Evolutionary conservation across 495 filamentous ascomycete genomes (phyloP).

Genomic region (Penicillium antarcticum): DNA sequence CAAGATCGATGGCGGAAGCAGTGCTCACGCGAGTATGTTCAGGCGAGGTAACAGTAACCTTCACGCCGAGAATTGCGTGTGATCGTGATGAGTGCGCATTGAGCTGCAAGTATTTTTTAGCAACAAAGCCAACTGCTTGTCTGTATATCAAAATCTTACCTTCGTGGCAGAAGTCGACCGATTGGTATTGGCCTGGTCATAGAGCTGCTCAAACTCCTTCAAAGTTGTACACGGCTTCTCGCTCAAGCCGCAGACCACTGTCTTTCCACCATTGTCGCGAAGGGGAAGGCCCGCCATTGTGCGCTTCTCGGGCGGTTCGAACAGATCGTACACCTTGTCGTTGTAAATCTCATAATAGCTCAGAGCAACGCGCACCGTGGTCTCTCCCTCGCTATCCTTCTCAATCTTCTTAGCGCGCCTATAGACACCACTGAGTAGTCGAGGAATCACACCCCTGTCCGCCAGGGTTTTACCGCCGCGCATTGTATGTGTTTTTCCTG

Average conservation of each 20-base stretch:
- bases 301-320: slow-evolving; percentile 87
- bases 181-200: slow-evolving; percentile 93
- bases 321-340: slow-evolving; percentile 90
- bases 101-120: slow-evolving; percentile 41
- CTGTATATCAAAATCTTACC: slow-evolving; percentile 27
- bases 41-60: slow-evolving; percentile 70
- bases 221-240: slow-evolving; percentile 80
- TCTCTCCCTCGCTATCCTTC: slow-evolving; percentile 76
- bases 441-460: slow-evolving; percentile 87
- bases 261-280: slow-evolving; percentile 85
- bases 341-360: slow-evolving; percentile 99
- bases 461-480: slow-evolving; percentile 84
- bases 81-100: slow-evolving; percentile 93
- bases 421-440: slow-evolving; percentile 84
- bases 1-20: slow-evolving; percentile 92
- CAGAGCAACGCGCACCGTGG: slow-evolving; percentile 70
- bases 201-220: slow-evolving; percentile 89
- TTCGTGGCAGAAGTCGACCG: slow-evolving; percentile 90
- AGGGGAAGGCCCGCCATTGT: slow-evolving; percentile 81
- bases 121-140: not conserved
- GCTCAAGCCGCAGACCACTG: slow-evolving; percentile 85
- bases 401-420: slow-evolving; percentile 79
- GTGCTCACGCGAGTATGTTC: slow-evolving; percentile 73
- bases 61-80: slow-evolving; percentile 91
- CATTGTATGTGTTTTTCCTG: slow-evolving; percentile 98